Evolutionary conservation across 805 yeast genomes (phyloP), one percentile per base, ranked within the genome.

Genomic region (Saturnispora gosingensis): DNA sequence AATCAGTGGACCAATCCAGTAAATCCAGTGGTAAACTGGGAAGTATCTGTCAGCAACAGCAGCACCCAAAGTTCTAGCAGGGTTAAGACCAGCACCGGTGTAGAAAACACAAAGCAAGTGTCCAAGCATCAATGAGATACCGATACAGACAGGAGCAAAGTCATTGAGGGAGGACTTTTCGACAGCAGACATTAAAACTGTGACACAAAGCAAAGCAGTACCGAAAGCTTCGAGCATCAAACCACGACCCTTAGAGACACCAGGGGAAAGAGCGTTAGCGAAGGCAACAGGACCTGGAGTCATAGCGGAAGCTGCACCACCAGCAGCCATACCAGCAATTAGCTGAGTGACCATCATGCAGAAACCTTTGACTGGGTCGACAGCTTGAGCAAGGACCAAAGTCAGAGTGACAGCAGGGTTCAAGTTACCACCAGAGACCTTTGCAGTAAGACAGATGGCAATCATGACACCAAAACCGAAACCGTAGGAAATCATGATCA

Each of bases 21-120:
- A 88, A 58, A 88, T 87, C 95, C 95, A 88, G 75, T 82, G 88
- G 72, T 88, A 88, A 62, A 62, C 66, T 35, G 96, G 95, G 82
- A 88, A 88, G 22, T 78, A 73, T 52, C 67, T 73, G 51, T 78
- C 77, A 54, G 89, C 95, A 46, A 55, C 58, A 9, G 58, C 60
- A 49, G 96, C 95, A 63, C 96, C 96, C 52, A 88, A 77, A 34
- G 87, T 73, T 75, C 96, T 81, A 45, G 96, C 96, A 53, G 96
- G 96, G 76, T 88, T 88, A 63, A 87, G 74, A 66, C 96, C 96
- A 39, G 95, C 95, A 66, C 96, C 96, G 48, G 95, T 85, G 73
- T 78, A 84, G 77, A 76, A 84, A 52, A 88, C 86, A 65, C 85
- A 78, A 60, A 86, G 75, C 74, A 88, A 78, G 67, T 88, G 95